Conservation (phyloP, 2,329 filamentous ascomycete species). For the Ascochyta koolunga region DNA sequence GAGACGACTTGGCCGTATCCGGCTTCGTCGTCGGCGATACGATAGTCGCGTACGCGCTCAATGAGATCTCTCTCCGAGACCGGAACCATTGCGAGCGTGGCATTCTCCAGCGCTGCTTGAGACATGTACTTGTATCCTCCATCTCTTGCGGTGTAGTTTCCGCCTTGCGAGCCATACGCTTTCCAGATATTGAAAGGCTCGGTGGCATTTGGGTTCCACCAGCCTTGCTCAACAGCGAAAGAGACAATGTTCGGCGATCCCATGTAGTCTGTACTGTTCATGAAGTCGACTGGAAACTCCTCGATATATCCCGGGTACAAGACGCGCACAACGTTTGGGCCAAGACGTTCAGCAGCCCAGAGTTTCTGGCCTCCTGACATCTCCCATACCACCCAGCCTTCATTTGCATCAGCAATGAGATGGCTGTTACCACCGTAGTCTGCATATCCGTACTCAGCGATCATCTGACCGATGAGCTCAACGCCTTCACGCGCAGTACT, state of each 20-base stretch:
- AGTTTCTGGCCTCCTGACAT: constrained; percentile 43
- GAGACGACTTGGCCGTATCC: constrained; percentile 46
- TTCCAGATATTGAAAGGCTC: constrained; percentile 48
- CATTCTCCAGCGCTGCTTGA: constrained; percentile 44
- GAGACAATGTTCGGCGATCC: constrained; percentile 44
- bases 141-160: constrained; percentile 38
- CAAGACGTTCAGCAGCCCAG: constrained; percentile 46
- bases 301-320: constrained; percentile 48
- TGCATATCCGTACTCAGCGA: constrained; percentile 50
- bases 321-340: constrained; percentile 39
- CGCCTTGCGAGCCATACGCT: constrained; percentile 38
- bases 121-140: constrained; percentile 49
- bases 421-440: constrained; percentile 54
- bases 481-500: constrained; percentile 51
- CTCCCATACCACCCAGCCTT: constrained; percentile 47
- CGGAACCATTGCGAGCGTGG: constrained; percentile 51
- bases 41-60: constrained; percentile 45
- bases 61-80: constrained; percentile 58
- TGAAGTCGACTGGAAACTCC: constrained; percentile 43
- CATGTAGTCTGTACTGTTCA: constrained; percentile 39
- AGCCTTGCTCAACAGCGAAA: constrained; percentile 45
- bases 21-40: constrained; percentile 46
- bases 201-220: constrained; percentile 40
- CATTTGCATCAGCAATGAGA: constrained; percentile 49
- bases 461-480: constrained; percentile 50